phyloP scores from a whole-genome alignment of 768 basidiomycete genomes.

The Boletellus ananas region DNA sequence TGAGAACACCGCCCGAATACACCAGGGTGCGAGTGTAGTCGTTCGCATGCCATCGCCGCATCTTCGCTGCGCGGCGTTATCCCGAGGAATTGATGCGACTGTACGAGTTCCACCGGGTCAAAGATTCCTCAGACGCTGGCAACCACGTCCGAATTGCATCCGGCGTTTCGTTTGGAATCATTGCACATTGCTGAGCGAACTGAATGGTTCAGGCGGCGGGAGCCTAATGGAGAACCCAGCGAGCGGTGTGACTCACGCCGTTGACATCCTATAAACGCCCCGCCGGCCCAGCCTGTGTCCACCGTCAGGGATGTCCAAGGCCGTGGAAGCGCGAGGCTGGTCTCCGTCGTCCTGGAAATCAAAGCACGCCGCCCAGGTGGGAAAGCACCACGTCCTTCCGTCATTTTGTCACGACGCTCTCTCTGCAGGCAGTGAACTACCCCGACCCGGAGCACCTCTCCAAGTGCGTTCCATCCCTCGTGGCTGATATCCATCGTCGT shows the following conservation, averaged over 20 bases:
- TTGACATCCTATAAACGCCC: neutral
- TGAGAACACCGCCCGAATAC: too few relatives aligned
- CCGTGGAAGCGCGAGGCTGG: conserved; percentile 41
- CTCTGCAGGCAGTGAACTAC: conserved; percentile 62
- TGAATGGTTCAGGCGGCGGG: too few relatives aligned
- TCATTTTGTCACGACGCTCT: neutral
- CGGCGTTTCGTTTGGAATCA: too few relatives aligned
- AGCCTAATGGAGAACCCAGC: too few relatives aligned
- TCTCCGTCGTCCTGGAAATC: conserved; percentile 75
- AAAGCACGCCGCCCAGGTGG: conserved; percentile 73
- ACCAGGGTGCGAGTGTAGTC: too few relatives aligned
- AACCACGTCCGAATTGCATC: too few relatives aligned
- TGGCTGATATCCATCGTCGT: neutral
- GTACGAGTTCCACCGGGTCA: neutral
- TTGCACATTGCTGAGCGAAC: too few relatives aligned
- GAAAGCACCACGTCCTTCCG: conserved; percentile 4
- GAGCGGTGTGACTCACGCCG: neutral
- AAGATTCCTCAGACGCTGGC: too few relatives aligned
- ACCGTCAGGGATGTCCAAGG: conserved; percentile 10
- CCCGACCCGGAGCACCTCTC: conserved; percentile 59
- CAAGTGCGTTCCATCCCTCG: conserved; percentile 37
- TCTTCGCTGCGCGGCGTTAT: neutral
- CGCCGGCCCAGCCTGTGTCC: neutral
- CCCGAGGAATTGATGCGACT: neutral
- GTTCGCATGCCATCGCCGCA: neutral